Evolutionary conservation across 495 filamentous ascomycete genomes (phyloP).

Genomic region (Xylaria castorea): DNA sequence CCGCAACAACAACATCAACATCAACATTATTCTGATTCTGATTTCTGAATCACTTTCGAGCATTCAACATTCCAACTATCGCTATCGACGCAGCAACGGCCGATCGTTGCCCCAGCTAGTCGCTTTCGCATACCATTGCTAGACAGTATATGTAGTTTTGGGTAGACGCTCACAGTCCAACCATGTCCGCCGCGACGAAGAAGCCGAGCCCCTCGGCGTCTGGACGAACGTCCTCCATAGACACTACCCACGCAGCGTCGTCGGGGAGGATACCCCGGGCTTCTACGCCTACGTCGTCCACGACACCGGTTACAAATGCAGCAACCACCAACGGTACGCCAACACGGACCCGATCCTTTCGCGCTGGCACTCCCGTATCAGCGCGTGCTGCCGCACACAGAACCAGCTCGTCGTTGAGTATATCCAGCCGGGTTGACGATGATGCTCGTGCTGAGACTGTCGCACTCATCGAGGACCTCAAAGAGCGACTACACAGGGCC

Average conservation of each 20-base stretch:
- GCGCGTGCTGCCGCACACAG: slow-evolving; percentile 70
- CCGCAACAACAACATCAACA: slow-evolving; percentile 1
- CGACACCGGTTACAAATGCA: slow-evolving; percentile 29
- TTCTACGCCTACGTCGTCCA: slow-evolving; percentile 47
- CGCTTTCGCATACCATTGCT: slow-evolving; percentile 20
- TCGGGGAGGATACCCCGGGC: slow-evolving; percentile 38
- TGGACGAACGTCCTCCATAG: slow-evolving; percentile 44
- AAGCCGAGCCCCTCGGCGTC: slow-evolving; percentile 52
- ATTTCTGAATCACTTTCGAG: slow-evolving; percentile 3
- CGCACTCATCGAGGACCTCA: slow-evolving; percentile 83
- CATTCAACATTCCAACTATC: slow-evolving; percentile 4
- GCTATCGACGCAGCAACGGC: slow-evolving; percentile 19
- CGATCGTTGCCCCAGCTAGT: background rate
- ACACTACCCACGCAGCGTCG: slow-evolving; percentile 31
- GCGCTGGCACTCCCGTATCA: slow-evolving; percentile 67
- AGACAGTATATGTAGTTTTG: slow-evolving; percentile 25
- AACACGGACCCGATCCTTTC: slow-evolving; percentile 57
- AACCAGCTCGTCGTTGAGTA: slow-evolving; percentile 67
- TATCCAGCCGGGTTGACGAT: slow-evolving; percentile 61
- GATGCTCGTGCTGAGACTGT: slow-evolving; percentile 71
- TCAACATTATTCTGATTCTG: background rate
- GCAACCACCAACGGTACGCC: slow-evolving; percentile 37
- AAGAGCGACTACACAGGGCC: slow-evolving; percentile 78
- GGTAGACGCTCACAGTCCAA: slow-evolving; percentile 13
- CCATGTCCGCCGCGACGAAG: slow-evolving; percentile 50